Base-by-base conservation (phyloP, 345 rosid species). In the Heritiera littoralis region DNA sequence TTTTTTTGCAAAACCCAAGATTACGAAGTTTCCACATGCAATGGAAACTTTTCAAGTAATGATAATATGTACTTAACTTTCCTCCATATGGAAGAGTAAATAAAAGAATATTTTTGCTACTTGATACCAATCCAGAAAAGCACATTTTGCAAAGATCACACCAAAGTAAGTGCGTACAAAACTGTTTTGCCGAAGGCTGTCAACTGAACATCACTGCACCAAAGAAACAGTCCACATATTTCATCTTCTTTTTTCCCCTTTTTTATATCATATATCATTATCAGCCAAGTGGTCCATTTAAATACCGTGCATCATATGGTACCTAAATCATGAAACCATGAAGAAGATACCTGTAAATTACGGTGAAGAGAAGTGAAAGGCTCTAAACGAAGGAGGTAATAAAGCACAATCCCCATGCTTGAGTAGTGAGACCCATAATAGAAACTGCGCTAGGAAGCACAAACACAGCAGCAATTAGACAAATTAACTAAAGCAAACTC, bases 351-450 rank as follows among this genome's bases (percentile, higher is more conserved):
- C 99, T 95, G 99, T 81, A 95, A 86, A 88, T 89, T 88, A 72
- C 98, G 99, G 89, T 95, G 98, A 75, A 95, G 97, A 70, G 93
- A 89, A 32, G 98, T 93, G 86, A 92, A 93, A 66, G 99, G 98
- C 90, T 95, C 99, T 81, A 95, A 79, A 83, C 99, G 94, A 74
- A 93, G 90, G 81, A 95, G 98, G 86, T 91, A 95, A 86, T 93
- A 93, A 77, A 93, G 92, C 85, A 95, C 98, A 80, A 94, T 95
- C 80, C 99, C 99, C 99, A 95, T 95, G 89, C 98, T 95, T 76
- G 98, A 95, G 85, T 92, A 95, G 84, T 95, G 99, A 82, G 99
- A 95, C 38, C 99, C 99, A 83, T 95, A 95, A 85, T 93, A 92
- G 89, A 95, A 95, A 83, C 99, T 95, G 94, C 86, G 72, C 68